phyloP scores from a whole-genome alignment of 2,329 filamentous ascomycete species.

The Eutypa lata region DNA sequence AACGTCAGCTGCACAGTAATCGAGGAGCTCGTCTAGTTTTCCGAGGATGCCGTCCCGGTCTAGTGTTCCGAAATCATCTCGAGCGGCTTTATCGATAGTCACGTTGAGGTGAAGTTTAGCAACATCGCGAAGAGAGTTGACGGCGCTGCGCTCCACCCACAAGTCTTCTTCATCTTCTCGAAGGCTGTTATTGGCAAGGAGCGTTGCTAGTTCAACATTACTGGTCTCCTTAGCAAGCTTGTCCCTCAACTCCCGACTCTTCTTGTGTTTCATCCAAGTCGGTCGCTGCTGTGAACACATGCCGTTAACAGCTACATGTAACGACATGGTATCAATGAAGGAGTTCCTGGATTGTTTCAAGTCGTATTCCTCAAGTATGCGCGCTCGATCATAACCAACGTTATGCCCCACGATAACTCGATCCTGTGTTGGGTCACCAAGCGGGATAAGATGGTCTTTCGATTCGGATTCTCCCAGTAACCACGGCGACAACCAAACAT shows the following conservation, averaged over 20 bases:
- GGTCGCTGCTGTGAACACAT: slow-evolving; percentile 98
- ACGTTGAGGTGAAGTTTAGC: slow-evolving; percentile 94
- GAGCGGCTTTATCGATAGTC: slow-evolving; percentile 82
- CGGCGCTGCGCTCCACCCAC: slow-evolving; percentile 91
- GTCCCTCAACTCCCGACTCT: slow-evolving; percentile 80
- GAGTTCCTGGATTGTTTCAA: slow-evolving; percentile 77
- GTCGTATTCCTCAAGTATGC: slow-evolving; percentile 85
- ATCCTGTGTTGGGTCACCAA: slow-evolving; percentile 71
- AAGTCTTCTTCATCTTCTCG: slow-evolving; percentile 87
- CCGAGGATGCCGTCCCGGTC: slow-evolving; percentile 66
- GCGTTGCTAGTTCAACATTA: slow-evolving; percentile 65
- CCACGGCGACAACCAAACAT: slow-evolving; percentile 97
- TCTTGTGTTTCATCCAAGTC: slow-evolving; percentile 96
- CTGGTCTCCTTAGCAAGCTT: slow-evolving; percentile 70
- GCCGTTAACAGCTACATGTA: slow-evolving; percentile 95
- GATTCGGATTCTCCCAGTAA: slow-evolving; percentile 76
- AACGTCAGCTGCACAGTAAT: slow-evolving; percentile 95
- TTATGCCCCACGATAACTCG: slow-evolving; percentile 92
- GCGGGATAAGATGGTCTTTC: slow-evolving; percentile 77
- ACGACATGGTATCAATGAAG: slow-evolving; percentile 96
- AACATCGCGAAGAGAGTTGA: slow-evolving; percentile 93
- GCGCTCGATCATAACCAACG: slow-evolving; percentile 87
- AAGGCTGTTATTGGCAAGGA: slow-evolving; percentile 66
- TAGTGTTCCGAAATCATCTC: slow-evolving; percentile 83
- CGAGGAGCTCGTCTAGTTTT: slow-evolving; percentile 77